Percentiles rank a stretch among this genome's conserved stretches.
Conservation (phyloP, 768 basidiomycete species). For the Lentinula lateritia region DNA sequence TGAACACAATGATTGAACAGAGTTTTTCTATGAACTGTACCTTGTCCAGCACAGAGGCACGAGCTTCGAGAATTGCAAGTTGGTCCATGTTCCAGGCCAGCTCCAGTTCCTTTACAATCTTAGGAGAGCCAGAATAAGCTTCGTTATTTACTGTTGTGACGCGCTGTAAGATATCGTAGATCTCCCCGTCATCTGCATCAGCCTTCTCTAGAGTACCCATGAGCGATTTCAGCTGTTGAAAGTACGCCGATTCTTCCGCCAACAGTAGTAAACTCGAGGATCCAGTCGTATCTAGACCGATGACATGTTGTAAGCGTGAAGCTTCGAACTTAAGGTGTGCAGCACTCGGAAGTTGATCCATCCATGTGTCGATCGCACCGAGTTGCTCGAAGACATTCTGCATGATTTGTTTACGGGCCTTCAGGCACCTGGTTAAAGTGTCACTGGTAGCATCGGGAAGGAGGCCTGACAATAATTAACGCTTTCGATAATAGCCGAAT, state of each 20-base stretch:
- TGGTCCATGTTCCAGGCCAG: slow-evolving; percentile 28
- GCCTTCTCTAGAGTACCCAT: neutral
- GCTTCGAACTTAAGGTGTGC: neutral
- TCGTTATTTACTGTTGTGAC: neutral
- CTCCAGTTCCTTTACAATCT: slow-evolving; percentile 21
- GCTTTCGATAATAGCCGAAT: neutral
- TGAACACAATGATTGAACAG: neutral
- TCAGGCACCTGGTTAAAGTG: neutral
- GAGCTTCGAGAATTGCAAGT: slow-evolving; percentile 15
- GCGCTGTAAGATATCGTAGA: slow-evolving; percentile 3
- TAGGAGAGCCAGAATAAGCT: neutral
- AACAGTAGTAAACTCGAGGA: neutral
- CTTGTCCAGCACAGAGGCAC: slow-evolving; percentile 17
- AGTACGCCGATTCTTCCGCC: slow-evolving; percentile 1
- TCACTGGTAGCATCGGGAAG: neutral
- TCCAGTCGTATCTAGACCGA: neutral
- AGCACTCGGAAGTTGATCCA: neutral
- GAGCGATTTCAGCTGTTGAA: neutral
- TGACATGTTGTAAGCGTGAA: neutral
- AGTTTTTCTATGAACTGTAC: slow-evolving; percentile 12
- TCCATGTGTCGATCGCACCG: neutral
- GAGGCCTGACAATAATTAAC: neutral
- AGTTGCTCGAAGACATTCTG: neutral
- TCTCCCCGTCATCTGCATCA: neutral
- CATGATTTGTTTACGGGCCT: neutral